Conservation (phyloP, 139 green algal species). For the Nannochloris sp. region DNA sequence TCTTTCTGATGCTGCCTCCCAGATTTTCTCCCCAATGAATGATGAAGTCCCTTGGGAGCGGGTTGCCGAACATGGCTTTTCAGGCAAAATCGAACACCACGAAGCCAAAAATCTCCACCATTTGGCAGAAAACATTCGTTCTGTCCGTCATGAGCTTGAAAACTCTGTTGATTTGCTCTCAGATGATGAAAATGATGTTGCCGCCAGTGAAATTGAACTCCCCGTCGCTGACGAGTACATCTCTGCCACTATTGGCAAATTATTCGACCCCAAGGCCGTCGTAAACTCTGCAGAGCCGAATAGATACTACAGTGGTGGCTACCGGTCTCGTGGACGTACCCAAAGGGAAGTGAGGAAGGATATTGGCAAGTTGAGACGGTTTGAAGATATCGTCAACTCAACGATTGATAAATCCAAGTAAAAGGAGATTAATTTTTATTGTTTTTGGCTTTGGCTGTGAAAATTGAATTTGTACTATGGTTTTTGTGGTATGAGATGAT, state of each 20-base stretch:
- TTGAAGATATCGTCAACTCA: conserved; percentile 2
- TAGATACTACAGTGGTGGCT: background rate
- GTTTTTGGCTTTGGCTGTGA: background rate
- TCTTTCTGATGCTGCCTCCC: conserved; percentile 13
- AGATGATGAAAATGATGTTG: background rate
- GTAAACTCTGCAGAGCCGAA: conserved; percentile 18
- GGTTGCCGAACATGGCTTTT: background rate
- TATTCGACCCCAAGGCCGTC: conserved; percentile 22
- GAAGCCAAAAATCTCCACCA: conserved; percentile 2
- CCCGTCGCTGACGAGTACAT: background rate
- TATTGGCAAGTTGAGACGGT: background rate
- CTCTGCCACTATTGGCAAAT: background rate
- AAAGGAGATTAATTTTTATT: background rate
- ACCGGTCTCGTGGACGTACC: background rate
- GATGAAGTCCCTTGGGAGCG: conserved; percentile 16
- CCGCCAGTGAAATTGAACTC: background rate
- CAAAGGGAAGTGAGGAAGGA: background rate
- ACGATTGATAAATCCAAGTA: background rate
- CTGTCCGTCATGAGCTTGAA: background rate
- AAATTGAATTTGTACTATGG: background rate
- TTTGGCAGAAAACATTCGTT: background rate
- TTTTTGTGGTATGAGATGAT: background rate
- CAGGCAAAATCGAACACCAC: conserved; percentile 15
- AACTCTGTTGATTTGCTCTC: background rate
- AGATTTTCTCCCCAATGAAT: conserved; percentile 10